These are phyloP conservation scores for Ensete glaucum DNA, from an alignment of 176 grass and related monocot species.

Conservation along the genomic window DNA sequence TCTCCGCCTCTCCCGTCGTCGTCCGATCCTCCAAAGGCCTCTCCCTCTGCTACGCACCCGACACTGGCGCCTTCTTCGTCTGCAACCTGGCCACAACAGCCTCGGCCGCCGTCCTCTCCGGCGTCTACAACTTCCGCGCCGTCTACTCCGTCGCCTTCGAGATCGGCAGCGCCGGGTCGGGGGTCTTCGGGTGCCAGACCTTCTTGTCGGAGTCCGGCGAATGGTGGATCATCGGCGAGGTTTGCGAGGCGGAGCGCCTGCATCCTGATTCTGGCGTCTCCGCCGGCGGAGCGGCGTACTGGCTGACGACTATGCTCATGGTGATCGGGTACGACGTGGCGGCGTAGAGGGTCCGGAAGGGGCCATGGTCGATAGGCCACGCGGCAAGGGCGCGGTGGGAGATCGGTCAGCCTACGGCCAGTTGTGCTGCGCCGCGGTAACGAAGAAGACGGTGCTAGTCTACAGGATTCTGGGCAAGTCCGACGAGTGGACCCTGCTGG, in stretches of 20 bases:
- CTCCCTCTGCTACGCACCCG: slow-evolving; percentile 30
- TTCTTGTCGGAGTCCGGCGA: slow-evolving; percentile 28
- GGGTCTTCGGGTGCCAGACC: slow-evolving; percentile 29
- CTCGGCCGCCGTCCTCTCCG: slow-evolving; percentile 27
- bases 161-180: neutral
- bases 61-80: slow-evolving; percentile 22
- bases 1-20: slow-evolving; percentile 6
- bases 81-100: slow-evolving; percentile 40
- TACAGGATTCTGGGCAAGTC: neutral
- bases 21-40: slow-evolving; percentile 36
- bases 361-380: slow-evolving; percentile 1
- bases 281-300: slow-evolving; percentile 28
- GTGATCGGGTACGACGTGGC: slow-evolving; percentile 25
- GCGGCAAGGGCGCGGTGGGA: slow-evolving; percentile 19
- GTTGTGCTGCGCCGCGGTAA: slow-evolving; percentile 1
- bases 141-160: slow-evolving; percentile 35
- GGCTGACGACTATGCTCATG: slow-evolving; percentile 41
- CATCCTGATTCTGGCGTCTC: slow-evolving; percentile 26
- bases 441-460: neutral
- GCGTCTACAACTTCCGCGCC: slow-evolving; percentile 30
- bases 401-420: slow-evolving; percentile 21
- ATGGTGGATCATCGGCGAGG: slow-evolving; percentile 31
- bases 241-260: slow-evolving; percentile 21
- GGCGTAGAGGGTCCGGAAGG: neutral
- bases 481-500: neutral